A percentile compares a stretch with the other conserved stretches of the same genome.
Conservation (phyloP, 768 basidiomycete species). For the Rhodotorula sphaerocarpa region DNA sequence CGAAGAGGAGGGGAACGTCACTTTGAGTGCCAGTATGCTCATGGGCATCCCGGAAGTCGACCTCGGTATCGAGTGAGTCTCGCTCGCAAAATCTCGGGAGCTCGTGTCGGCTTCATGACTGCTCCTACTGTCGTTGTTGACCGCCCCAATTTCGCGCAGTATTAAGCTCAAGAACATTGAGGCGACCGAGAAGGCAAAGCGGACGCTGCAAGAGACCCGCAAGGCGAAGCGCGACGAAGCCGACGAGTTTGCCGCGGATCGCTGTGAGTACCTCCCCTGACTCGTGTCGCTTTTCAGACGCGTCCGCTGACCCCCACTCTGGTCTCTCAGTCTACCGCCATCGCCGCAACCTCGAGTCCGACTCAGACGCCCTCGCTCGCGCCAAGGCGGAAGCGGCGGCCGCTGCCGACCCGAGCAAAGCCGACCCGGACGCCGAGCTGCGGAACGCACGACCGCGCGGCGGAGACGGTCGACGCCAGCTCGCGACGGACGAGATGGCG, state of each 20-base stretch:
- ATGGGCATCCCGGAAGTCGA: conserved; percentile 98
- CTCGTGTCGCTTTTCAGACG: too few relatives aligned
- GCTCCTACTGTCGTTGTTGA: neutral
- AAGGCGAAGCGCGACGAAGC: conserved; percentile 50
- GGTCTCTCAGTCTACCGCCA: conserved; percentile 66
- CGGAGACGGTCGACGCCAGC: conserved; percentile 34
- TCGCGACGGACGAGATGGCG: conserved; percentile 86
- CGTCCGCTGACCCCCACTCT: too few relatives aligned
- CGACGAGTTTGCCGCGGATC: conserved; percentile 72
- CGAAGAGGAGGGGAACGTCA: conserved; percentile 80
- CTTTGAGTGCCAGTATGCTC: conserved; percentile 87
- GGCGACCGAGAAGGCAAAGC: conserved; percentile 92
- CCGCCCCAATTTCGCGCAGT: conserved; percentile 46
- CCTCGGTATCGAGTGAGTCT: conserved; percentile 89
- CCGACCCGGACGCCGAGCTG: conserved; percentile 44
- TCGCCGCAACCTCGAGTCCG: conserved; percentile 70
- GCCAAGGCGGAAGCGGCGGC: conserved; percentile 83
- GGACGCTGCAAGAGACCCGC: conserved; percentile 59
- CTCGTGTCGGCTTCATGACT: neutral
- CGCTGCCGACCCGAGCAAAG: conserved; percentile 34
- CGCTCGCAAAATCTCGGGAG: too few relatives aligned
- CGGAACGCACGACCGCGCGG: neutral
- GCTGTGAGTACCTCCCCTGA: conserved; percentile 56
- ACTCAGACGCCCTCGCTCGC: conserved; percentile 73
- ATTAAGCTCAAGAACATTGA: conserved; percentile 88